Evolutionary conservation across 2,329 filamentous ascomycete species (phyloP).

Genomic region (Clonostachys rosea): DNA sequence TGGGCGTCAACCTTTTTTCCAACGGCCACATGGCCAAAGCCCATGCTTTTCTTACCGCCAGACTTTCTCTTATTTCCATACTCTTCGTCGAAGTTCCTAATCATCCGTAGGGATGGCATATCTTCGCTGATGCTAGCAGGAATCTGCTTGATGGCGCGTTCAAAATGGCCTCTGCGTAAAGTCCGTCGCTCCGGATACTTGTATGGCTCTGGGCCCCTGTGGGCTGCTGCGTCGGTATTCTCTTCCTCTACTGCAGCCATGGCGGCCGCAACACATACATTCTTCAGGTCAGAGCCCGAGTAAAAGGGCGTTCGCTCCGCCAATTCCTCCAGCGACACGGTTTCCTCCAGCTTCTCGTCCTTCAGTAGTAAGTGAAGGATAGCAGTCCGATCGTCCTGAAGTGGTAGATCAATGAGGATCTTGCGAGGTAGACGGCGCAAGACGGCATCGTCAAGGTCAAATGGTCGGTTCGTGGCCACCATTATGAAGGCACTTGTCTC

Average conservation of each 20-base stretch:
- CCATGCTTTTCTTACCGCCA: constrained; percentile 51
- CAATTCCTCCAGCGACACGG: constrained; percentile 57
- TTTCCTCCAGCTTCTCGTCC: constrained; percentile 57
- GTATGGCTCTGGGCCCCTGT: constrained; percentile 37
- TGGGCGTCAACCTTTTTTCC: constrained; percentile 24
- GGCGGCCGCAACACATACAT: constrained; percentile 74
- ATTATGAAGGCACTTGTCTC: constrained; percentile 90
- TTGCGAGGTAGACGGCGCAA: constrained; percentile 70
- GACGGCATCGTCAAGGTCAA: constrained; percentile 87
- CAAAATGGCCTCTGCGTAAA: constrained; percentile 70
- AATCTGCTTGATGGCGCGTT: constrained; percentile 81
- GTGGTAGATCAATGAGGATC: constrained; percentile 69
- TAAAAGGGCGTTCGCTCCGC: constrained; percentile 70
- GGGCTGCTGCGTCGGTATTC: constrained; percentile 31
- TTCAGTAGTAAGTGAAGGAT: constrained; percentile 70
- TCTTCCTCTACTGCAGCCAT: constrained; percentile 77
- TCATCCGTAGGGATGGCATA: constrained; percentile 80
- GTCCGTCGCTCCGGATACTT: constrained; percentile 54
- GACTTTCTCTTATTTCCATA: constrained; percentile 78
- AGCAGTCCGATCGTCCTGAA: constrained; percentile 58
- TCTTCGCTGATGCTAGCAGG: constrained; percentile 90
- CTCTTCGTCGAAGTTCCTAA: constrained; percentile 92
- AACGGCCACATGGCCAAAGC: constrained; percentile 47
- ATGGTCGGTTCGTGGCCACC: constrained; percentile 94
- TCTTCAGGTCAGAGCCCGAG: constrained; percentile 81